phyloP scores from a whole-genome alignment of 129 eudicot genomes.

The Lonicera japonica region DNA sequence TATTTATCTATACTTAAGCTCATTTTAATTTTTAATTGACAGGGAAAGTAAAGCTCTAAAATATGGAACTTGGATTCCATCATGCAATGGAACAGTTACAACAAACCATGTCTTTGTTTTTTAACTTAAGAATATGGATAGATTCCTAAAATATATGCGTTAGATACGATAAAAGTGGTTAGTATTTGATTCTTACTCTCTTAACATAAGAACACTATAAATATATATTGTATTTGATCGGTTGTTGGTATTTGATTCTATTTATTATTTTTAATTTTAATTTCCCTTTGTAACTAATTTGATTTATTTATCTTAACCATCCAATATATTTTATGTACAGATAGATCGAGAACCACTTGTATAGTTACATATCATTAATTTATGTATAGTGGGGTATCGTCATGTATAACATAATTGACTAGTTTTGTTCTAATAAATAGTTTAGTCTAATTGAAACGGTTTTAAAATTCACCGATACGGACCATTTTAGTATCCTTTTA shows the following conservation, averaged over 20 bases:
- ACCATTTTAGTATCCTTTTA: too few species aligned
- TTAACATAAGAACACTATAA: background rate
- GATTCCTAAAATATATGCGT: background rate
- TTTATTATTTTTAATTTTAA: background rate
- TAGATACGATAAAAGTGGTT: background rate
- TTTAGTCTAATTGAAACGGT: too few species aligned
- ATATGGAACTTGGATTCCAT: constrained; percentile 7
- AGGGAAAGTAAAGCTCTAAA: constrained; percentile 1
- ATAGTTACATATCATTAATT: too few species aligned
- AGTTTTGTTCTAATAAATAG: too few species aligned
- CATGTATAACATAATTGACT: too few species aligned
- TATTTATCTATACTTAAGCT: background rate
- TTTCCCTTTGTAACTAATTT: too few species aligned
- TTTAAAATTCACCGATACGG: too few species aligned
- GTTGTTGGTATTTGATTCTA: background rate
- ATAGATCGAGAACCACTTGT: too few species aligned
- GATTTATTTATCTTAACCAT: too few species aligned
- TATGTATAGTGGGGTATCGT: too few species aligned
- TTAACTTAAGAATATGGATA: background rate
- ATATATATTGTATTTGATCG: background rate
- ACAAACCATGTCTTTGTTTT: constrained; percentile 4
- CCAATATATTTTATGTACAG: too few species aligned
- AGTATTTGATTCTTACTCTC: background rate
- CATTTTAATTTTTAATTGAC: background rate
- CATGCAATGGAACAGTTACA: constrained; percentile 10